Percentiles rank a stretch among this genome's conserved stretches.
phyloP scores from a whole-genome alignment of 352 stramenopile species.

The Phytophthora citricola region DNA sequence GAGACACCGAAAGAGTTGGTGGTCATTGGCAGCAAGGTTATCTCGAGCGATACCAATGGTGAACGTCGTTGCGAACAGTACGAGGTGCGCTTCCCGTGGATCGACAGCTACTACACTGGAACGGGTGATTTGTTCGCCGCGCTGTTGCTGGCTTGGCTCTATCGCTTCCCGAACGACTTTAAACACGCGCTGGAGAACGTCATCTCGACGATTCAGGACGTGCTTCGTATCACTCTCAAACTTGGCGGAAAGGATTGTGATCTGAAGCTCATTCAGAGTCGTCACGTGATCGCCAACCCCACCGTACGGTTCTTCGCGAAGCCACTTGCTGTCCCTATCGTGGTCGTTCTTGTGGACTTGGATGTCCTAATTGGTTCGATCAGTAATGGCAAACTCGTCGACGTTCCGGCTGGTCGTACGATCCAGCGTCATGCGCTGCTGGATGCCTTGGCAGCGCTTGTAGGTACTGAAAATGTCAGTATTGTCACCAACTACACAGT shows the following conservation, averaged over 20 bases:
- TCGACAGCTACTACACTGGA: conserved; percentile 87
- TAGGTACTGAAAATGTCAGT: conserved; percentile 32
- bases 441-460: conserved; percentile 21
- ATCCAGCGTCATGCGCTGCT: conserved; percentile 30
- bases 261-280: conserved; percentile 86
- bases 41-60: conserved; percentile 11
- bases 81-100: conserved; percentile 78
- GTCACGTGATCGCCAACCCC: conserved; percentile 71
- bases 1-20: conserved; percentile 55
- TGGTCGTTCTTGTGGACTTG: conserved; percentile 40
- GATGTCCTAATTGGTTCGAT: conserved; percentile 30
- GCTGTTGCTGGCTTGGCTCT: conserved; percentile 83
- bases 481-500: conserved; percentile 38
- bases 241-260: conserved; percentile 77
- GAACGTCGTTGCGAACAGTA: conserved; percentile 66
- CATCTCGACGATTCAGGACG: conserved; percentile 82
- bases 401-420: conserved; percentile 24
- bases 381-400: conserved; percentile 14
- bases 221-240: conserved; percentile 70
- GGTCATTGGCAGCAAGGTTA: conserved; percentile 73
- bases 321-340: conserved; percentile 39
- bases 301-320: conserved; percentile 55
- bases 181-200: conserved; percentile 77
- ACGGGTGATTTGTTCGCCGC: conserved; percentile 86
- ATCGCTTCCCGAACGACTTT: conserved; percentile 67